Conservation (phyloP, 805 yeast species). For the Yarrowia porcina region DNA sequence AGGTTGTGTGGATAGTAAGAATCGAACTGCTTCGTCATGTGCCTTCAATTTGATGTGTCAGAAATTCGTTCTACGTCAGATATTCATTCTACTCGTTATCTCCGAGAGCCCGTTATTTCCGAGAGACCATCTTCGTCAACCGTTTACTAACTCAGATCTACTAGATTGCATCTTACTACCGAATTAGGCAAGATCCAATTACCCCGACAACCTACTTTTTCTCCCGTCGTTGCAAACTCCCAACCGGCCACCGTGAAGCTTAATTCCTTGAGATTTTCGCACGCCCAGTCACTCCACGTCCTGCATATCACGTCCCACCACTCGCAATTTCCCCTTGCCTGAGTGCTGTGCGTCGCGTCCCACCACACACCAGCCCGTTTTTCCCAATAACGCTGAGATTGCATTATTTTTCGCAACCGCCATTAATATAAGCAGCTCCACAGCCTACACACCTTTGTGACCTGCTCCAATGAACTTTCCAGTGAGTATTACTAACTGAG, state of each 20-base stretch:
- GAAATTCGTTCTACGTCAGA: neutral
- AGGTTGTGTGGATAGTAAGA: neutral
- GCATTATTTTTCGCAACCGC: conserved; percentile 8
- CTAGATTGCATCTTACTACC: conserved; percentile 16
- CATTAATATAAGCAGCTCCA: conserved; percentile 11
- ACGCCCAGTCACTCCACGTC: conserved; percentile 13
- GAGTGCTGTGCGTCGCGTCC: conserved; percentile 26
- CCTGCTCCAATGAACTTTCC: conserved; percentile 3
- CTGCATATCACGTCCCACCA: conserved; percentile 22
- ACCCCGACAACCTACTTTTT: conserved; percentile 14
- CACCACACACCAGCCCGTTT: conserved; percentile 23
- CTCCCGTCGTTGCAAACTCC: conserved; percentile 4
- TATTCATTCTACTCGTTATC: neutral
- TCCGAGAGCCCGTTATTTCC: neutral
- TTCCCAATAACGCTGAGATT: conserved; percentile 14
- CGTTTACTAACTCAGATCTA: conserved; percentile 19
- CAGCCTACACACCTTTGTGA: neutral
- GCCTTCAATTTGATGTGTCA: neutral
- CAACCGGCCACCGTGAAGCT: conserved; percentile 7
- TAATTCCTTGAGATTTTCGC: conserved; percentile 6
- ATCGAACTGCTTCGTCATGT: neutral
- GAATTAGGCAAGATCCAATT: conserved; percentile 1
- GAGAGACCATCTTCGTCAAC: neutral
- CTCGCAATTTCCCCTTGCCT: conserved; percentile 20
- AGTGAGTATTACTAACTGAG: neutral